Evolutionary conservation across 345 rosid genomes (phyloP), one percentile per base, ranked within the genome.

Genomic region (Syzygium jambos): DNA sequence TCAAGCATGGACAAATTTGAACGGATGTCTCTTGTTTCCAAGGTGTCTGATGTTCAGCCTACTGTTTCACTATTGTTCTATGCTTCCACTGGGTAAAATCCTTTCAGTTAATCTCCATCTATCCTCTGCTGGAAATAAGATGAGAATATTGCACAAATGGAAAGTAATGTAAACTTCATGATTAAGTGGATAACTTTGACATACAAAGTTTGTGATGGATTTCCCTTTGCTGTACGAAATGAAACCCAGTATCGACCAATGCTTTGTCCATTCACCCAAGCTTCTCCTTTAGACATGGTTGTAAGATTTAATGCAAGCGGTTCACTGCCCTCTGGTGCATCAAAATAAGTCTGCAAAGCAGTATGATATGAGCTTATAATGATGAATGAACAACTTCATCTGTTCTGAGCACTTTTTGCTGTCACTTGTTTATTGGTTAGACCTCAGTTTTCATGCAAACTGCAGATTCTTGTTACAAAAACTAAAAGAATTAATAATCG

Each of bases 181-280:
- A 38, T 22, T 11, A 22, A 34, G 15, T n/a, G 43, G 30, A 34
- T 51, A 43, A 21, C 12, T 29, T 12, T 16, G 43, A 89, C 94
- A 49, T 93, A 95, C 98, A 93, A 55, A 68, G 91, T 84, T 78
- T 97, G 97, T 10, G 98, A 97, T 87, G 99, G 93, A 59, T 54
- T 85, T 84, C 98, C 96, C 54, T 89, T 52, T 15, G 95, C 61
- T 51, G 97, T 94, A 38, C 46, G 94, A 85, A 94, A 96, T 12
- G 98, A 96, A 49, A 94, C 93, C 99, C 99, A 96, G 83, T 91
- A 95, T 52, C 99, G 96, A 82, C 98, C 97, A 51, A 97, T 95
- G 85, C 98, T 96, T 85, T 91, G 93, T 78, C 95, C 97, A 86
- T 97, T 97, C 85, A 97, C 94, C 97, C 97, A 96, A 51, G 91